phyloP scores from a whole-genome alignment of 2,329 filamentous ascomycete species.

The Fusarium euwallaceae region DNA sequence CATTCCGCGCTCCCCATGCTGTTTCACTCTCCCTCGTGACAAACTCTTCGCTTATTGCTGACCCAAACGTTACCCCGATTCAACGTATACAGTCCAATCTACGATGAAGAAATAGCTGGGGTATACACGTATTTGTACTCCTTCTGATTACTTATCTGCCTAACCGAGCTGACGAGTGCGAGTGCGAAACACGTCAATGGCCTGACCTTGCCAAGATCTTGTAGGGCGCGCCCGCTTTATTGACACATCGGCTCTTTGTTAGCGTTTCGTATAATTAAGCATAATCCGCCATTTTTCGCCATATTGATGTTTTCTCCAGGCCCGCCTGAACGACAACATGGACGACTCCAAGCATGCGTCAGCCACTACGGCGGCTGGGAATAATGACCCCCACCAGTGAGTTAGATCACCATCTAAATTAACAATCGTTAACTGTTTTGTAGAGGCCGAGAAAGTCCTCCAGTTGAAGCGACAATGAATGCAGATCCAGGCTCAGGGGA shows the following conservation, averaged over 20 bases:
- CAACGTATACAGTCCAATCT: background rate
- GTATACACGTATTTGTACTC: background rate
- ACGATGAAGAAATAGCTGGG: background rate
- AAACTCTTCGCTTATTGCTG: background rate
- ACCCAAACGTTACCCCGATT: background rate
- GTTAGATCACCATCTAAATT: background rate
- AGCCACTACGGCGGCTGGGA: background rate
- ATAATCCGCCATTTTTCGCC: background rate
- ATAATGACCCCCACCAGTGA: background rate
- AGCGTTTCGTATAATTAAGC: background rate
- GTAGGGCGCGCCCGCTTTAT: background rate
- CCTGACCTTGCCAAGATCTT: background rate
- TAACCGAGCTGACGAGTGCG: conserved; percentile 1
- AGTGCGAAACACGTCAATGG: background rate
- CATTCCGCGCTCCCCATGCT: background rate
- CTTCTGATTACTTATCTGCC: background rate
- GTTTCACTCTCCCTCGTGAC: background rate
- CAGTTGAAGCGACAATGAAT: background rate
- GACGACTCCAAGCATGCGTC: background rate
- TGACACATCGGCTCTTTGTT: background rate
- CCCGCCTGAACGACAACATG: background rate
- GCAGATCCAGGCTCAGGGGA: background rate
- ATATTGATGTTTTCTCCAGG: background rate
- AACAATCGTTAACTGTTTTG: background rate
- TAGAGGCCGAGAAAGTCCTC: background rate